These are phyloP conservation scores for Arachnopeziza araneosa DNA, from an alignment of 2,329 filamentous ascomycete species.

Conservation along the genomic window DNA sequence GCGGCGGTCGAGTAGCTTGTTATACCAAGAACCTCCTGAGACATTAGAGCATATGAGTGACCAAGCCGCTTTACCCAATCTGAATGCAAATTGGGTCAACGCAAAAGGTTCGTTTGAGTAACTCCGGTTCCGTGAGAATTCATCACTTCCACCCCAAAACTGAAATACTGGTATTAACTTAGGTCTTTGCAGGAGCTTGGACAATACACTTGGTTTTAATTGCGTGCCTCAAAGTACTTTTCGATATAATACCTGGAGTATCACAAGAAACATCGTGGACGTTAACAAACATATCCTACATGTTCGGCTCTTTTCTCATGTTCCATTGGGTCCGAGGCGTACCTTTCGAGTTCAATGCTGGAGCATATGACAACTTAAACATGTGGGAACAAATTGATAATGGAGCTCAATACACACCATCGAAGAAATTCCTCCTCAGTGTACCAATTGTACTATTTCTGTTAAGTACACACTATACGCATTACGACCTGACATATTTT, in stretches of 20 bases:
- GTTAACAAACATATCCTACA: constrained; percentile 96
- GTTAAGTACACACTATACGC: constrained; percentile 96
- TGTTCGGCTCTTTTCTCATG: constrained; percentile 98
- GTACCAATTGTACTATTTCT: constrained; percentile 94
- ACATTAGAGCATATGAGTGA: constrained; percentile 97
- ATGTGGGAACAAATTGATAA: constrained; percentile 99
- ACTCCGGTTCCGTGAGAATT: neutral
- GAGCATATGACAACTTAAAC: constrained; percentile 98
- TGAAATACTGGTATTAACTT: neutral
- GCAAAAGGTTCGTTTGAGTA: constrained; percentile 72
- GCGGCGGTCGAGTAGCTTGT: constrained; percentile 92
- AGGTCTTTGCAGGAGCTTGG: constrained; percentile 70
- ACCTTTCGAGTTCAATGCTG: constrained; percentile 97
- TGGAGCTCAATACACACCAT: constrained; percentile 95
- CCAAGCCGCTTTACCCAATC: constrained; percentile 87
- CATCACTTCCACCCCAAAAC: neutral
- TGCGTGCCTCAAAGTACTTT: constrained; percentile 86
- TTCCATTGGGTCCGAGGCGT: constrained; percentile 98
- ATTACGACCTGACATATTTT: constrained; percentile 96
- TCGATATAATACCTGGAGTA: constrained; percentile 91
- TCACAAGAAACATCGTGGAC: constrained; percentile 99
- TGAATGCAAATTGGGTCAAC: constrained; percentile 99
- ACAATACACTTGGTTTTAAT: constrained; percentile 95
- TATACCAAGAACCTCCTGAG: constrained; percentile 95
- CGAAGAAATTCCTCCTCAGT: constrained; percentile 95